These are phyloP conservation scores for Phylloboletellus chloephorus DNA, from an alignment of 1,284 basidiomycete genomes.

Conservation along the genomic window DNA sequence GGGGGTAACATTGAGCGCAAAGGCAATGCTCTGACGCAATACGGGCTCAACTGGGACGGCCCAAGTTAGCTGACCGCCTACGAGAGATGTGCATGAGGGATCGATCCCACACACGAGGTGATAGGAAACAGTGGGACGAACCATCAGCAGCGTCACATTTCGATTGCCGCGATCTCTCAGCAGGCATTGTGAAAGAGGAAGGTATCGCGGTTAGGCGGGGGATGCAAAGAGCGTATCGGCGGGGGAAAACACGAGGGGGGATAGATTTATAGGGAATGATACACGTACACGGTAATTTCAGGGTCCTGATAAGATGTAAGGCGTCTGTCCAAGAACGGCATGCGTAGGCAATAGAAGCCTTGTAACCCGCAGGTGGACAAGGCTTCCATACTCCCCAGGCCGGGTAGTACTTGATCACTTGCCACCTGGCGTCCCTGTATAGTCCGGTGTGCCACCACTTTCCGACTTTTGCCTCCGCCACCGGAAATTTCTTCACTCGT, in stretches of 20 bases:
- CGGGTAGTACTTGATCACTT: conserved; percentile 15
- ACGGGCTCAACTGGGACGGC: conserved; percentile 44
- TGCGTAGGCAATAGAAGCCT: conserved; percentile 30
- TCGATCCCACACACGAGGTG: too few species aligned
- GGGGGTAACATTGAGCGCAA: conserved; percentile 55
- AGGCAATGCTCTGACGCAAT: conserved; percentile 43
- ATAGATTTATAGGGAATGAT: conserved; percentile 31
- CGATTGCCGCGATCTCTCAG: conserved; percentile 44
- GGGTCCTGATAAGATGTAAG: conserved; percentile 32
- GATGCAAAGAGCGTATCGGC: conserved; percentile 20
- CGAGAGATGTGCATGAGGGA: conserved; percentile 11
- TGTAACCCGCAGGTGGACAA: conserved; percentile 18
- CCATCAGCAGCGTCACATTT: conserved; percentile 43
- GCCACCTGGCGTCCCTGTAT: conserved; percentile 5
- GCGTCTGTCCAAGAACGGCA: conserved; percentile 31
- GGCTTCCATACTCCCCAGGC: conserved; percentile 27
- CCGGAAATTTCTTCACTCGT: conserved; percentile 15
- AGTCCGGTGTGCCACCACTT: conserved; percentile 6
- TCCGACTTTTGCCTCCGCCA: conserved; percentile 17
- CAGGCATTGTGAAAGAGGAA: conserved; percentile 45
- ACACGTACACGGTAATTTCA: conserved; percentile 36
- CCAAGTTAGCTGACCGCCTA: conserved; percentile 51
- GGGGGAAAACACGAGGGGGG: conserved; percentile 27
- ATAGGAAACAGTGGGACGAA: conserved; percentile 27
- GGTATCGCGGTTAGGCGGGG: conserved; percentile 24